Evolutionary conservation across 495 filamentous ascomycete genomes (phyloP).

Genomic region (Neurospora sublineolata): DNA sequence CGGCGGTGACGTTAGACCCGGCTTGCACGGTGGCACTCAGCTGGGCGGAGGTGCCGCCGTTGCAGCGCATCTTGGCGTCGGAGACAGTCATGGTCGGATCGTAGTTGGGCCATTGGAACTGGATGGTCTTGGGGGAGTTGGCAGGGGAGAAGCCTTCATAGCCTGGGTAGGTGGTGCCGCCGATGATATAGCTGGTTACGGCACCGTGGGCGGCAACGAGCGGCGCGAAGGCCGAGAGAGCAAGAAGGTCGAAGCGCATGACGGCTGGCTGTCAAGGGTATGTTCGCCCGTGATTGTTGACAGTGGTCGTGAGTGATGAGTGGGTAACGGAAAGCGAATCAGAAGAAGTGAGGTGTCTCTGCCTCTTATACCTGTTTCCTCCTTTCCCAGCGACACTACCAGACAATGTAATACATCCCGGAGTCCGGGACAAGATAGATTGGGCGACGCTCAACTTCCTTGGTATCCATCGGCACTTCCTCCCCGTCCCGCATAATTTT

Average conservation of each 20-base stretch:
- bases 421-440: neutral
- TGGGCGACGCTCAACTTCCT: neutral
- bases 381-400: neutral
- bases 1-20: constrained; percentile 35
- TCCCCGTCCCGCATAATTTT: neutral
- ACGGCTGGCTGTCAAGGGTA: neutral
- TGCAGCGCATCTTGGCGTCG: constrained; percentile 36
- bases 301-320: neutral
- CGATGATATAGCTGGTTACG: constrained; percentile 43
- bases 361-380: neutral
- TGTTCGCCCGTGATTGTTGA: neutral
- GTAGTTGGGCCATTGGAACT: constrained; percentile 43
- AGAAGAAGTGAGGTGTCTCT: neutral
- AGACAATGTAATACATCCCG: neutral
- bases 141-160: constrained; percentile 36
- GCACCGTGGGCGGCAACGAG: constrained; percentile 40
- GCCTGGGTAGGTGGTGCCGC: constrained; percentile 33
- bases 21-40: constrained; percentile 29
- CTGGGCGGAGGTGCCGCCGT: constrained; percentile 26
- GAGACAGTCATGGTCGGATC: constrained; percentile 34
- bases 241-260: constrained; percentile 5
- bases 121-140: constrained; percentile 33
- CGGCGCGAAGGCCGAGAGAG: constrained; percentile 8
- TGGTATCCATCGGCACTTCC: neutral
- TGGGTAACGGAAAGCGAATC: neutral